phyloP scores from a whole-genome alignment of 106 monocot species.

The Dendrobium catenatum region DNA sequence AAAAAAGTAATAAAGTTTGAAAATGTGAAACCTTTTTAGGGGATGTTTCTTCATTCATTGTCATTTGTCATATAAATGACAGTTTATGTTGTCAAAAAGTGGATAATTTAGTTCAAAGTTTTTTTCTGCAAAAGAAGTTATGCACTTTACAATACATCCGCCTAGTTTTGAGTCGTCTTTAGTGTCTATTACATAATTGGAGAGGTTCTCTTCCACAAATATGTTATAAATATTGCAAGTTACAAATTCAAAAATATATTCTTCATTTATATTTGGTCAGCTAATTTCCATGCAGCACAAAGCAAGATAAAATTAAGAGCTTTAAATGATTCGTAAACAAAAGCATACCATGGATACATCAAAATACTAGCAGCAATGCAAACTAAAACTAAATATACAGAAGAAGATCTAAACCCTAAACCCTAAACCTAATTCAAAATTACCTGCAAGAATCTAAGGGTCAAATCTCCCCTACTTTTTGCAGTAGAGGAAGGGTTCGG shows the following conservation, averaged over 20 bases:
- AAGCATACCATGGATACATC: neutral
- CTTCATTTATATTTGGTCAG: neutral
- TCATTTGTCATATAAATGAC: neutral
- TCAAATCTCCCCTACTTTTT: constrained; percentile 71
- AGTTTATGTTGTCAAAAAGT: neutral
- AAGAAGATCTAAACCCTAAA: neutral
- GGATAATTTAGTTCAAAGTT: neutral
- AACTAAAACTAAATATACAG: neutral
- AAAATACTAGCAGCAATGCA: neutral
- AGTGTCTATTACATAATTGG: neutral
- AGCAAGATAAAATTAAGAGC: neutral
- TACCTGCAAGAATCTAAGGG: constrained; percentile 74
- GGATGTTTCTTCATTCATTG: neutral
- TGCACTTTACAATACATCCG: neutral
- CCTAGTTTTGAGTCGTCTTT: neutral
- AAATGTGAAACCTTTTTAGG: neutral
- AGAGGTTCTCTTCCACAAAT: neutral
- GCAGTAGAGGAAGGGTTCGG: constrained; percentile 30
- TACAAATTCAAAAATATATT: neutral
- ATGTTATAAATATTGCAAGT: neutral
- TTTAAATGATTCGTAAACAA: neutral
- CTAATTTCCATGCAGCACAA: neutral
- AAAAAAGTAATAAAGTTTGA: neutral
- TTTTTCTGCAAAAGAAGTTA: neutral
- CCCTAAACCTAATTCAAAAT: neutral